Evolutionary conservation across 2,329 filamentous ascomycete species (phyloP).

Genomic region (Nigrospora osmanthi): DNA sequence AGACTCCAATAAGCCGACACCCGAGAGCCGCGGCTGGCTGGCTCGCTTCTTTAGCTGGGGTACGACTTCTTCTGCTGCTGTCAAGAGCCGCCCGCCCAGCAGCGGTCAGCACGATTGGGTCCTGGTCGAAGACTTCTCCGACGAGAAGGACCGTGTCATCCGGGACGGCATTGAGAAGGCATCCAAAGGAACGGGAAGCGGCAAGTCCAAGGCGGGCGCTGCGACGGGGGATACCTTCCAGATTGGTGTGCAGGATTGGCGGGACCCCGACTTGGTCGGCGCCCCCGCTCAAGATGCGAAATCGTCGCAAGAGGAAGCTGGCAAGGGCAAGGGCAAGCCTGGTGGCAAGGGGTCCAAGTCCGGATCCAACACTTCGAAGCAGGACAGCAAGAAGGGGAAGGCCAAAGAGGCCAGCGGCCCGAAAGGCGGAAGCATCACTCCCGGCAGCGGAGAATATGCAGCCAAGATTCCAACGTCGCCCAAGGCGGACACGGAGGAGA

Average conservation of each 20-base stretch:
- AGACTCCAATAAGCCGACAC: slow-evolving; percentile 13
- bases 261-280: slow-evolving; percentile 65
- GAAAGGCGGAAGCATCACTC: slow-evolving; percentile 61
- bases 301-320: not conserved
- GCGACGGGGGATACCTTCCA: slow-evolving; percentile 55
- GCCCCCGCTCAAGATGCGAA: slow-evolving; percentile 18
- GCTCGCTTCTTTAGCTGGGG: slow-evolving; percentile 30
- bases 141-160: slow-evolving; percentile 37
- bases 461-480: slow-evolving; percentile 22
- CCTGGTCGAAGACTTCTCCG: slow-evolving; percentile 57
- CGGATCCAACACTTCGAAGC: slow-evolving; percentile 7
- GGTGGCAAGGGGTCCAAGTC: slow-evolving; percentile 11
- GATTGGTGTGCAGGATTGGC: slow-evolving; percentile 83
- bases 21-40: slow-evolving; percentile 31
- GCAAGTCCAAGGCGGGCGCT: slow-evolving; percentile 10
- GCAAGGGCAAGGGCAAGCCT: slow-evolving; percentile 17
- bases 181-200: slow-evolving; percentile 19
- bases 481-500: slow-evolving; percentile 10
- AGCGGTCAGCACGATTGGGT: slow-evolving; percentile 73
- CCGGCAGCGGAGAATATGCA: slow-evolving; percentile 65
- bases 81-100: slow-evolving; percentile 56
- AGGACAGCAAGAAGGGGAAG: slow-evolving; percentile 13
- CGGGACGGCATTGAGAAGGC: slow-evolving; percentile 33
- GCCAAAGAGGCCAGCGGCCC: slow-evolving; percentile 27
- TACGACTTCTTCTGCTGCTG: slow-evolving; percentile 17